Conservation (phyloP, 1,284 basidiomycete genomes). For the Inonotus obliquus region DNA sequence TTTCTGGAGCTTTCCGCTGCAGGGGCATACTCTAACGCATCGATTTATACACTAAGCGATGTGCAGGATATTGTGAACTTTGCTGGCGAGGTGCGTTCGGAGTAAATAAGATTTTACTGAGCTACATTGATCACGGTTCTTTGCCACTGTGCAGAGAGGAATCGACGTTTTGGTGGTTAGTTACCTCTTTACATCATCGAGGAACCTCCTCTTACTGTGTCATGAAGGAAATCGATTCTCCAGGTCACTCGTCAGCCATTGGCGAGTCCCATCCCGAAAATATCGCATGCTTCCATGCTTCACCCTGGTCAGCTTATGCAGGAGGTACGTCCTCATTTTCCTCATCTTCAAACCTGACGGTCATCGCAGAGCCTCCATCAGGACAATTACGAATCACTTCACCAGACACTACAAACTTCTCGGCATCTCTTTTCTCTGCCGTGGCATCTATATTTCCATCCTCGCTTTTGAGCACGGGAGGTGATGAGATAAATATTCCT, state of each 20-base stretch:
- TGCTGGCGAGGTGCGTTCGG: conserved; percentile 57
- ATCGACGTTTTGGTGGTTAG: conserved; percentile 65
- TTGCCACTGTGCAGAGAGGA: conserved; percentile 44
- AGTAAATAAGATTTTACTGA: conserved; percentile 32
- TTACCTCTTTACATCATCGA: not conserved
- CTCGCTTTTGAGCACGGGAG: conserved; percentile 71
- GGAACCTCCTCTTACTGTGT: not conserved
- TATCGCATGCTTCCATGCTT: conserved; percentile 38
- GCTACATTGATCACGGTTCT: conserved; percentile 34
- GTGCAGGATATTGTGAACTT: conserved; percentile 64
- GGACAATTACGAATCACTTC: conserved; percentile 75
- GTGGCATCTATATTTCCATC: conserved; percentile 48
- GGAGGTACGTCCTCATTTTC: conserved; percentile 18
- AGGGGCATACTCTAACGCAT: conserved; percentile 59
- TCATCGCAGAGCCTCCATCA: conserved; percentile 60
- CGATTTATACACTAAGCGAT: conserved; percentile 58
- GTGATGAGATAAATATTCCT: conserved; percentile 73
- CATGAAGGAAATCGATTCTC: conserved; percentile 59
- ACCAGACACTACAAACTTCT: conserved; percentile 39
- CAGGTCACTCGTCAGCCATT: conserved; percentile 46
- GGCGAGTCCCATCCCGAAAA: conserved; percentile 37
- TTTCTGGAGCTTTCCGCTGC: conserved; percentile 57
- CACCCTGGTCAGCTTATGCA: conserved; percentile 27
- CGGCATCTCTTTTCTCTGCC: conserved; percentile 39
- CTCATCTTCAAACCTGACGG: not conserved